Evolutionary conservation across 2,329 filamentous ascomycete species (phyloP).

Genomic region (Ophiocordyceps australis): DNA sequence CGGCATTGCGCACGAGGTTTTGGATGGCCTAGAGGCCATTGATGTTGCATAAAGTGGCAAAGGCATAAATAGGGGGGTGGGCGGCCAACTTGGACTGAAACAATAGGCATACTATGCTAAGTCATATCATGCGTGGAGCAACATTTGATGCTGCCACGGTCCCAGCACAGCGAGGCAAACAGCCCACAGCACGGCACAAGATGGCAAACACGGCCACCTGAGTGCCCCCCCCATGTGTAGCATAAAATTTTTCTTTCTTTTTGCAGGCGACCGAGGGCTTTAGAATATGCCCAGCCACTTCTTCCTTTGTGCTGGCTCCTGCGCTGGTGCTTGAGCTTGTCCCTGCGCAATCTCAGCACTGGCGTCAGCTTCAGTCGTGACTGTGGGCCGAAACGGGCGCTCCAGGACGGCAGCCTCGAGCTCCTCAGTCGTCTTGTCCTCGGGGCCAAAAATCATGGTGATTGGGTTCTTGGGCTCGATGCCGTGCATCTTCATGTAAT

Average conservation of each 20-base stretch:
- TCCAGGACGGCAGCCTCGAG: constrained; percentile 17
- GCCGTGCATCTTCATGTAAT: constrained; percentile 76
- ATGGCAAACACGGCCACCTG: too few relatives aligned
- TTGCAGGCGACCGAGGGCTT: too few relatives aligned
- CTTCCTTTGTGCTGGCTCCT: constrained; percentile 30
- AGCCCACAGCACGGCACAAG: neutral
- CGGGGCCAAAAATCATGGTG: constrained; percentile 22
- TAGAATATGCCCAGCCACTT: constrained; percentile 77
- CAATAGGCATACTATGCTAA: neutral
- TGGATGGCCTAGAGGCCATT: constrained; percentile 63
- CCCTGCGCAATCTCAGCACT: too few relatives aligned
- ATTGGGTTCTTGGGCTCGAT: constrained; percentile 46
- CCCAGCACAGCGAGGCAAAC: neutral
- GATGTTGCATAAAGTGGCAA: constrained; percentile 37
- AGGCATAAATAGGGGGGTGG: too few relatives aligned
- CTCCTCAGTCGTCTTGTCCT: constrained; percentile 15
- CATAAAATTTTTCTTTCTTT: too few relatives aligned
- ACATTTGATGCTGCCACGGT: too few relatives aligned
- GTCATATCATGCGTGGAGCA: too few relatives aligned
- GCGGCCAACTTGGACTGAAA: constrained; percentile 1
- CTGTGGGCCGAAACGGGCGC: too few relatives aligned
- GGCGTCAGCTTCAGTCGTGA: too few relatives aligned
- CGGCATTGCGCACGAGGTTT: constrained; percentile 71
- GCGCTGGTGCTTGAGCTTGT: constrained; percentile 15
- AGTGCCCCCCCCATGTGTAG: too few relatives aligned